A percentile compares a stretch with the other conserved stretches of the same genome.
Conservation (phyloP, 1,139 yeast species). For the Yamadazyma dendronema region DNA sequence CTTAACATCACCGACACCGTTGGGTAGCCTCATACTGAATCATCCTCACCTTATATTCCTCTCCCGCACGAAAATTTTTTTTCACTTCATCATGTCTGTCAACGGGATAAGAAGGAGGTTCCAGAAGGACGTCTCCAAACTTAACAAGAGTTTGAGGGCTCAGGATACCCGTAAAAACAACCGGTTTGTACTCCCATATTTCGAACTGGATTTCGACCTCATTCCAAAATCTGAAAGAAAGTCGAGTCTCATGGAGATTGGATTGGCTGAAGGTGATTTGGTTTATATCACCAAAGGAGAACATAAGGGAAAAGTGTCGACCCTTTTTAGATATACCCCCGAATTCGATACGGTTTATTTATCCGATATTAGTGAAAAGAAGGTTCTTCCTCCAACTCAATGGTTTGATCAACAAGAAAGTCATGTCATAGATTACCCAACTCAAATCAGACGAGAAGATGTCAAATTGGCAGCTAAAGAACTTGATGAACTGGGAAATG, state of each 20-base stretch:
- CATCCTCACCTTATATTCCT: background rate
- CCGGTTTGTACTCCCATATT: constrained; percentile 36
- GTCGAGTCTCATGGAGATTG: constrained; percentile 29
- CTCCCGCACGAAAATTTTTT: constrained; percentile 11
- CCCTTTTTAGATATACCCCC: constrained; percentile 33
- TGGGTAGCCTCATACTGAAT: no score
- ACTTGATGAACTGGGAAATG: constrained; percentile 58
- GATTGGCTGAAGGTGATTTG: constrained; percentile 42
- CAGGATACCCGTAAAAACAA: constrained; percentile 24
- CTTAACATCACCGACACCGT: no score
- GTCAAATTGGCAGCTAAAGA: constrained; percentile 75
- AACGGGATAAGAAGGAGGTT: constrained; percentile 35
- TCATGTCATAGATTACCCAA: constrained; percentile 67
- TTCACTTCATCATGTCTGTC: constrained; percentile 35
- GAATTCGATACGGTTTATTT: constrained; percentile 34
- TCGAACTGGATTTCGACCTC: constrained; percentile 25
- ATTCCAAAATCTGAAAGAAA: constrained; percentile 29
- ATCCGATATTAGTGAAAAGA: constrained; percentile 36
- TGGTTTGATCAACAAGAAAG: constrained; percentile 76
- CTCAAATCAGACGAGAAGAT: constrained; percentile 46
- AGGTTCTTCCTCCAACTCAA: constrained; percentile 56
- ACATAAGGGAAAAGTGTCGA: constrained; percentile 70
- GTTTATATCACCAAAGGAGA: constrained; percentile 62
- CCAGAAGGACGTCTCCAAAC: constrained; percentile 34
- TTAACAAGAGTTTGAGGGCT: constrained; percentile 31